Evolutionary conservation across 164 flowering plant species (phyloP).

Genomic region (Berberis thunbergii): DNA sequence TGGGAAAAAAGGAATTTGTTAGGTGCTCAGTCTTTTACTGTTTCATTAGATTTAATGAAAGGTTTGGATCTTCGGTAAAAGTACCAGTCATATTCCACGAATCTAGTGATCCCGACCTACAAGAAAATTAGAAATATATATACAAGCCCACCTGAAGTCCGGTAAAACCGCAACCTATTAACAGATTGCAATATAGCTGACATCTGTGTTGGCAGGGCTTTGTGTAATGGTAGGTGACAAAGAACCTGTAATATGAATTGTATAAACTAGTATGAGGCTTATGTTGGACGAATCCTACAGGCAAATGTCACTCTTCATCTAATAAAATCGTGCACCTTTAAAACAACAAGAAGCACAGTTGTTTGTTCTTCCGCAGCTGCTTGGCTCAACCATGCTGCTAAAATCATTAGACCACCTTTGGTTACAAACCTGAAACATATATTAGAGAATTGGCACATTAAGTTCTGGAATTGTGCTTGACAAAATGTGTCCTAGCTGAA

Average conservation of each 20-base stretch:
- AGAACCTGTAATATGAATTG: slow-evolving; percentile 50
- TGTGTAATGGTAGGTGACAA: slow-evolving; percentile 77
- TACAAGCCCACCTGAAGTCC: slow-evolving; percentile 63
- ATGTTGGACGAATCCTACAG: neutral
- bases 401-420: slow-evolving; percentile 81
- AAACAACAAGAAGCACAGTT: slow-evolving; percentile 54
- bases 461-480: neutral
- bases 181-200: slow-evolving; percentile 86
- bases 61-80: no score
- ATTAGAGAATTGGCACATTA: neutral
- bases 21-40: no score
- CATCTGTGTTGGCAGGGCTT: slow-evolving; percentile 80
- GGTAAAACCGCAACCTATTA: slow-evolving; percentile 72
- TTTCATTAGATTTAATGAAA: no score
- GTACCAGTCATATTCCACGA: no score
- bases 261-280: slow-evolving; percentile 7
- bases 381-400: slow-evolving; percentile 84
- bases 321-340: slow-evolving; percentile 40
- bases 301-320: neutral
- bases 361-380: slow-evolving; percentile 95
- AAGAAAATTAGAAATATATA: neutral
- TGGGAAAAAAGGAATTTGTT: no score
- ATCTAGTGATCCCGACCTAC: no score
- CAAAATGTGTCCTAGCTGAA: neutral
- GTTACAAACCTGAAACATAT: slow-evolving; percentile 59